These are phyloP conservation scores for Thermothelomyces thermophilus DNA, from an alignment of 2,329 filamentous ascomycete species.

Conservation along the genomic window DNA sequence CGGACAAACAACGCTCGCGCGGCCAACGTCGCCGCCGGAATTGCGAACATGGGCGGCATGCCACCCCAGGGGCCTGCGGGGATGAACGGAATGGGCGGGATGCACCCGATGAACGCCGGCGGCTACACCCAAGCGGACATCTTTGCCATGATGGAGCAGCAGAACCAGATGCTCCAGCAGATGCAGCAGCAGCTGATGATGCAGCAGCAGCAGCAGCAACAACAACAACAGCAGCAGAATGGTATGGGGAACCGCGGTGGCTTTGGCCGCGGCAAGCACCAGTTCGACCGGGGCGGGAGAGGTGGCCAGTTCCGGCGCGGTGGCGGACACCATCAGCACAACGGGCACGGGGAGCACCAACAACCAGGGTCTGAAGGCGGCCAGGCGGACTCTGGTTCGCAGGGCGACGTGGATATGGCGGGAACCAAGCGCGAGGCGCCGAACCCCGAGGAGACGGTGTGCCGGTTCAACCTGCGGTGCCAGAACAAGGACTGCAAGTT, in stretches of 20 bases:
- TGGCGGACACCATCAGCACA: slow-evolving; percentile 37
- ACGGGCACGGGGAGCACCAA: slow-evolving; percentile 29
- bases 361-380: slow-evolving; percentile 29
- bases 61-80: slow-evolving; percentile 28
- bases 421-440: slow-evolving; percentile 46
- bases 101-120: slow-evolving; percentile 31
- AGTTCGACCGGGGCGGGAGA: slow-evolving; percentile 67
- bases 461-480: slow-evolving; percentile 85
- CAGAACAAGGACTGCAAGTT: slow-evolving; percentile 86
- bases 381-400: slow-evolving; percentile 31
- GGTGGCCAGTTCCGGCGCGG: slow-evolving; percentile 47
- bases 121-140: slow-evolving; percentile 41
- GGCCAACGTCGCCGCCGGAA: slow-evolving; percentile 44
- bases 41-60: slow-evolving; percentile 40
- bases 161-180: slow-evolving; percentile 79
- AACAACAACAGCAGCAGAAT: slow-evolving; percentile 24
- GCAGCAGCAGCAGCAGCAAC: slow-evolving; percentile 18
- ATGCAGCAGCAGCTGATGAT: slow-evolving; percentile 57
- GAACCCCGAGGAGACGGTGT: slow-evolving; percentile 62
- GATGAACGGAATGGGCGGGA: slow-evolving; percentile 21
- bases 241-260: slow-evolving; percentile 32
- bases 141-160: slow-evolving; percentile 79
- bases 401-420: slow-evolving; percentile 54
- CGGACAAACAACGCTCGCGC: slow-evolving; percentile 45
- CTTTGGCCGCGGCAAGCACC: slow-evolving; percentile 48